Conservation (phyloP, 768 basidiomycete species). For the Termitomyces sp. region DNA sequence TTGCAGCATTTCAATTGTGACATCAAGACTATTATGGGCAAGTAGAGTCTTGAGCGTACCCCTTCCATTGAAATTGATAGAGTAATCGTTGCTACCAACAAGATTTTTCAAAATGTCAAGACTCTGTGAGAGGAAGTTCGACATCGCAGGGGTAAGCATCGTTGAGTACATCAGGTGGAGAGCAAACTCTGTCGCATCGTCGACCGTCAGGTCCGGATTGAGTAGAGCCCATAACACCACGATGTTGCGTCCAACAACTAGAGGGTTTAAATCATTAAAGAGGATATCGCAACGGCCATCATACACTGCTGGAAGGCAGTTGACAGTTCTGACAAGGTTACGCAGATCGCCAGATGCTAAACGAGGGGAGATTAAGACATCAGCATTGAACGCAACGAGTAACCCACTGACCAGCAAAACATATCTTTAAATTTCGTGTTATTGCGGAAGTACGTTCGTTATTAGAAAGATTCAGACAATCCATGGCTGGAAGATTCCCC, state of each 20-base stretch:
- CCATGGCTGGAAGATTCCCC: slow-evolving; percentile 24
- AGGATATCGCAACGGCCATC: slow-evolving; percentile 18
- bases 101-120: slow-evolving; percentile 16
- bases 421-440: slow-evolving; percentile 18
- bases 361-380: background rate
- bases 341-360: slow-evolving; percentile 24
- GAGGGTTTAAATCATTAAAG: slow-evolving; percentile 17
- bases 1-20: slow-evolving; percentile 18
- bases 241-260: slow-evolving; percentile 18
- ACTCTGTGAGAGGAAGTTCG: slow-evolving; percentile 19
- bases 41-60: slow-evolving; percentile 17
- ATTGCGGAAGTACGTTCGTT: slow-evolving; percentile 15
- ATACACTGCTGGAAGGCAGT: slow-evolving; percentile 18
- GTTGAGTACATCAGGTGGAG: slow-evolving; percentile 30
- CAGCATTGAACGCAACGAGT: background rate
- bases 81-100: slow-evolving; percentile 6
- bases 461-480: slow-evolving; percentile 18
- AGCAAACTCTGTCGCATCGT: slow-evolving; percentile 26
- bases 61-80: slow-evolving; percentile 17
- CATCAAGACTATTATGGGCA: slow-evolving; percentile 12
- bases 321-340: slow-evolving; percentile 24
- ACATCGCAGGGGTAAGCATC: slow-evolving; percentile 18
- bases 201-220: slow-evolving; percentile 14
- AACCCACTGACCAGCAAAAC: slow-evolving; percentile 19
- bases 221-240: slow-evolving; percentile 22